phyloP scores from a whole-genome alignment of 2,329 filamentous ascomycete species.

The Aspergillus flavus region DNA sequence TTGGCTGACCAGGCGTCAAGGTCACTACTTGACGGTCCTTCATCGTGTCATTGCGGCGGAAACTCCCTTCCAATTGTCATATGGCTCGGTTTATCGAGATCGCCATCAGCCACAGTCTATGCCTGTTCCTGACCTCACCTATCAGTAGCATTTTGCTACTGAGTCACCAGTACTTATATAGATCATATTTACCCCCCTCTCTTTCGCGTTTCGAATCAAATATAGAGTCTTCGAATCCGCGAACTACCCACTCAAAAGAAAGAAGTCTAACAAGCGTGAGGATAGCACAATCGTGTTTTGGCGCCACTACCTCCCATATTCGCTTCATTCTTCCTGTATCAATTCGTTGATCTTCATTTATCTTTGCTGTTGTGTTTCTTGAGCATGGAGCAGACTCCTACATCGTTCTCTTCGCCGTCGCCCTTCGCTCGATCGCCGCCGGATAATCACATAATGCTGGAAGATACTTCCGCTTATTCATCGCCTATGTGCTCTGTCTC shows the following conservation, averaged over 20 bases:
- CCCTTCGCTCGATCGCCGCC: constrained; percentile 15
- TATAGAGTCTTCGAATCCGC: neutral
- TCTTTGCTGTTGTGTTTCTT: neutral
- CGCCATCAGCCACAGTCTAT: constrained; percentile 32
- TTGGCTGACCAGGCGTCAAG: constrained; percentile 36
- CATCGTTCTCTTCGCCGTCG: constrained; percentile 24
- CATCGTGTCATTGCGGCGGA: constrained; percentile 30
- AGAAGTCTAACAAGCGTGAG: neutral
- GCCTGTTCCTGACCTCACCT: constrained; percentile 25
- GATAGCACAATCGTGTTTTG: neutral
- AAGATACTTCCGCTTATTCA: constrained; percentile 26
- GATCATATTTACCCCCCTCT: constrained; percentile 14
- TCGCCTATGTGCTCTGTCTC: constrained; percentile 22
- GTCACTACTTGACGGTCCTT: constrained; percentile 27
- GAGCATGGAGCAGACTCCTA: constrained; percentile 29
- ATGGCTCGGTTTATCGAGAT: constrained; percentile 25
- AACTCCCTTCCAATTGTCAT: constrained; percentile 30
- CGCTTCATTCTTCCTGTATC: neutral
- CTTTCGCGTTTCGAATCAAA: constrained; percentile 3
- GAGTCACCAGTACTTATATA: constrained; percentile 30
- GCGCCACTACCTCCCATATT: neutral
- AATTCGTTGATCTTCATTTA: neutral
- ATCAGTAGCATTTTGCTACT: constrained; percentile 26
- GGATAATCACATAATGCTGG: constrained; percentile 17
- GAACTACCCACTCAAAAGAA: neutral